phyloP scores from a whole-genome alignment of 495 filamentous ascomycete species.

The Hypoxylon fragiforme region DNA sequence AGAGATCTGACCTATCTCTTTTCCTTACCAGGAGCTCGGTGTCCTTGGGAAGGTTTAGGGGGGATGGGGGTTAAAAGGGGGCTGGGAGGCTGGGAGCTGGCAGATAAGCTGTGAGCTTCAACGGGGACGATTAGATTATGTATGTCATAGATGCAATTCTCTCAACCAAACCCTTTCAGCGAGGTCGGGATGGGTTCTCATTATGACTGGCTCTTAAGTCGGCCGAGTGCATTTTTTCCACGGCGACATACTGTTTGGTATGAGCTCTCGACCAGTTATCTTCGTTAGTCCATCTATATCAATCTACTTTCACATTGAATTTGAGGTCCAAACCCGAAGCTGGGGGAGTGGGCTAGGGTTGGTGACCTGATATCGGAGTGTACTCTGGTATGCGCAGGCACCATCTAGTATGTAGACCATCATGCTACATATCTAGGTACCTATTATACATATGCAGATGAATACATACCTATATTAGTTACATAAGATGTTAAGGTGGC shows the following conservation, averaged over 20 bases:
- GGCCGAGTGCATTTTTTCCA: constrained; percentile 23
- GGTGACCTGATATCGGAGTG: not conserved
- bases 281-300: not conserved
- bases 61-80: not conserved
- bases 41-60: not conserved
- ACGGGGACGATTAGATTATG: constrained; percentile 10
- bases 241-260: constrained; percentile 24
- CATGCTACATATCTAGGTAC: not conserved
- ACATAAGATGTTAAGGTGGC: no score
- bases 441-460: not conserved
- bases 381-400: not conserved
- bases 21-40: constrained; percentile 6
- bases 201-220: constrained; percentile 15
- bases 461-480: not conserved
- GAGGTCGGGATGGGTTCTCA: constrained; percentile 15
- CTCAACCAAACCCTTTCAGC: constrained; percentile 2
- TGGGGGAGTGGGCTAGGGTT: not conserved
- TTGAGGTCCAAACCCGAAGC: constrained; percentile 6
- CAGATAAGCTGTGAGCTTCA: no score
- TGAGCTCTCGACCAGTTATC: not conserved
- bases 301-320: constrained; percentile 7
- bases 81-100: not conserved
- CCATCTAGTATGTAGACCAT: not conserved
- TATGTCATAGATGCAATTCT: constrained; percentile 3
- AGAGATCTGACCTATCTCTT: constrained; percentile 8